Conservation (phyloP, 768 basidiomycete species). For the Dacryopinax primogenitus region DNA sequence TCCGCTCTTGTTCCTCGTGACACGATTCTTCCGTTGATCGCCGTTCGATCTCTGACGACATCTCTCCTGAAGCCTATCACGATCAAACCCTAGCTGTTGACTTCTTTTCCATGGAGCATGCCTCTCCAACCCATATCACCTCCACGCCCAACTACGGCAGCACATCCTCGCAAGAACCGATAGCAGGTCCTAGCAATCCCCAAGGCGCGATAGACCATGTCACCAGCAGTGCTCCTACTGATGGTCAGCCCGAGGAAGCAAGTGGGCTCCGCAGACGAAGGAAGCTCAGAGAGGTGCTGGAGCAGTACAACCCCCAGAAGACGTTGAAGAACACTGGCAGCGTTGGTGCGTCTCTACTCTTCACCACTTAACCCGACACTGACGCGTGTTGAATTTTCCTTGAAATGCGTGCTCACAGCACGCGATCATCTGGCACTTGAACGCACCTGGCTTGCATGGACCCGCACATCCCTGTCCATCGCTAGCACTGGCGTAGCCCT, state of each 20-base stretch:
- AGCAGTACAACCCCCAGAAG: constrained; percentile 18
- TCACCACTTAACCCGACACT: background rate
- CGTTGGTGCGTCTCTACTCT: constrained; percentile 24
- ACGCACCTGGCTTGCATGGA: constrained; percentile 50
- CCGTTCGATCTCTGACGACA: background rate
- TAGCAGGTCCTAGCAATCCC: background rate
- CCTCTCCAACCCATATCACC: background rate
- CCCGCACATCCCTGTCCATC: constrained; percentile 49
- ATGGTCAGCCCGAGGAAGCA: background rate
- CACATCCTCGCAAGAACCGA: background rate
- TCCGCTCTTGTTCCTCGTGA: no score
- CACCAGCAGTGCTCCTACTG: no score
- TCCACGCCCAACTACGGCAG: background rate
- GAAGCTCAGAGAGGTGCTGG: background rate
- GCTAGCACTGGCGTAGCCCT: constrained; percentile 49
- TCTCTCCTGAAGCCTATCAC: background rate
- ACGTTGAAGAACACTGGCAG: constrained; percentile 47
- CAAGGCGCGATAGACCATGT: background rate
- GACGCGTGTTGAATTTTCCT: background rate
- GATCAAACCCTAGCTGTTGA: background rate
- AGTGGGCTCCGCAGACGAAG: background rate
- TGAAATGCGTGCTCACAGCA: constrained; percentile 24
- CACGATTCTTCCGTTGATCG: no score
- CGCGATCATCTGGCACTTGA: constrained; percentile 54
- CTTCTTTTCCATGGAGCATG: background rate